A percentile compares a stretch with the other conserved stretches of the same genome.
Conservation (phyloP, 441 rosid genomes). For the Corymbia calophylla region DNA sequence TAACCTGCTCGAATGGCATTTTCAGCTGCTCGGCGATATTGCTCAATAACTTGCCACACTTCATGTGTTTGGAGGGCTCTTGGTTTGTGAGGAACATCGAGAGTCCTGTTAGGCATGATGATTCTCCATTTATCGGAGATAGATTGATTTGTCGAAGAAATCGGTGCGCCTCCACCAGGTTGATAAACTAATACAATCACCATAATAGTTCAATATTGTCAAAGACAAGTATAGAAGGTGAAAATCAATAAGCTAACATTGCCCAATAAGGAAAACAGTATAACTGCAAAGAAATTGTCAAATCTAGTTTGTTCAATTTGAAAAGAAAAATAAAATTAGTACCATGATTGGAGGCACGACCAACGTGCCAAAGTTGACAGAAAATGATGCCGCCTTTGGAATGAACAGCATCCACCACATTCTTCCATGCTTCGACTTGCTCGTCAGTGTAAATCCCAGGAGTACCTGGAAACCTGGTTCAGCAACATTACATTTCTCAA, state of each 20-base stretch:
- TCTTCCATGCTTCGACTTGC: background rate
- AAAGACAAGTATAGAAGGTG: background rate
- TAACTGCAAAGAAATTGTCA: background rate
- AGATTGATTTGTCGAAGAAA: background rate
- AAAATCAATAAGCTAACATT: background rate
- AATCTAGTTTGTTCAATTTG: background rate
- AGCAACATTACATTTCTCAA: background rate
- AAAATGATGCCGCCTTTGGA: background rate
- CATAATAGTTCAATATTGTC: background rate
- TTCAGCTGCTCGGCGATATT: background rate
- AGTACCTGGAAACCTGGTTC: background rate
- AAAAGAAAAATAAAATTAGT: background rate
- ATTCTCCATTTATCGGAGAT: background rate
- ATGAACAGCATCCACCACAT: background rate
- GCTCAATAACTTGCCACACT: background rate
- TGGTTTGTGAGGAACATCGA: background rate
- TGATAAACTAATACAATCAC: background rate
- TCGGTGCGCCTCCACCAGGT: background rate
- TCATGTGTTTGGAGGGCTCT: background rate
- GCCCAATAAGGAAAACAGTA: background rate
- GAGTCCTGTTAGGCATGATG: background rate
- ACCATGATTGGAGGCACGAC: background rate
- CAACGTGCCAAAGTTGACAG: background rate
- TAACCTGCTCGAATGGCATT: background rate
- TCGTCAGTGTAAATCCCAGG: background rate